These are phyloP conservation scores for Irpex lacteus DNA, from an alignment of 1,284 basidiomycete species.

Conservation along the genomic window DNA sequence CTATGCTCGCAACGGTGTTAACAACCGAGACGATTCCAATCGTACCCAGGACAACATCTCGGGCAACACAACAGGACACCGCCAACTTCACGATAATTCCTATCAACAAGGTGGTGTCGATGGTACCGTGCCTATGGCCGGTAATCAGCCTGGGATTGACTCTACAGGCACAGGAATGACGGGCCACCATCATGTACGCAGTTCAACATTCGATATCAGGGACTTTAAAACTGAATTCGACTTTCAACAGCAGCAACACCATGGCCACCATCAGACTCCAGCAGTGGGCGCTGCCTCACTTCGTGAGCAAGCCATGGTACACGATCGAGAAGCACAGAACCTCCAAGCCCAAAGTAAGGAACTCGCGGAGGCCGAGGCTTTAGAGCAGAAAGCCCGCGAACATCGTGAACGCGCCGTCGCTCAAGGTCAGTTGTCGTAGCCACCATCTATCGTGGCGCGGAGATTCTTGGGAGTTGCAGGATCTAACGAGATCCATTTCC, in stretches of 20 bases:
- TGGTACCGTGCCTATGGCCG: background rate
- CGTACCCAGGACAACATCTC: background rate
- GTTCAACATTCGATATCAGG: background rate
- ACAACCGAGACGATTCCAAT: background rate
- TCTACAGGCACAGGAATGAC: background rate
- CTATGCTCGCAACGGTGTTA: background rate
- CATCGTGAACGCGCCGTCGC: conserved; percentile 19
- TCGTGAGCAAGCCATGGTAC: conserved; percentile 14
- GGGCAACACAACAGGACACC: background rate
- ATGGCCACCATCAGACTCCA: background rate
- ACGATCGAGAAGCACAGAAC: conserved; percentile 15
- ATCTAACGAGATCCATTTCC: background rate
- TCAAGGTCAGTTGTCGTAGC: conserved; percentile 8
- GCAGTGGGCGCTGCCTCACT: conserved; percentile 13
- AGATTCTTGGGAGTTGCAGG: background rate
- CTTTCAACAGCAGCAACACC: background rate
- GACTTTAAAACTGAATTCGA: background rate
- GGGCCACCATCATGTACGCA: background rate
- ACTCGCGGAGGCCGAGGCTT: conserved; percentile 18
- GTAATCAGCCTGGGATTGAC: background rate
- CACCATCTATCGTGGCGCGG: background rate
- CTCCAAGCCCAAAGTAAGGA: conserved; percentile 15
- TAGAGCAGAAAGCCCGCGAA: conserved; percentile 17
- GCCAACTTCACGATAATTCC: background rate
- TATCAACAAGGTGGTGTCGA: background rate